These are phyloP conservation scores for Sesbania bispinosa DNA, from an alignment of 306 rosid genomes.

Conservation along the genomic window DNA sequence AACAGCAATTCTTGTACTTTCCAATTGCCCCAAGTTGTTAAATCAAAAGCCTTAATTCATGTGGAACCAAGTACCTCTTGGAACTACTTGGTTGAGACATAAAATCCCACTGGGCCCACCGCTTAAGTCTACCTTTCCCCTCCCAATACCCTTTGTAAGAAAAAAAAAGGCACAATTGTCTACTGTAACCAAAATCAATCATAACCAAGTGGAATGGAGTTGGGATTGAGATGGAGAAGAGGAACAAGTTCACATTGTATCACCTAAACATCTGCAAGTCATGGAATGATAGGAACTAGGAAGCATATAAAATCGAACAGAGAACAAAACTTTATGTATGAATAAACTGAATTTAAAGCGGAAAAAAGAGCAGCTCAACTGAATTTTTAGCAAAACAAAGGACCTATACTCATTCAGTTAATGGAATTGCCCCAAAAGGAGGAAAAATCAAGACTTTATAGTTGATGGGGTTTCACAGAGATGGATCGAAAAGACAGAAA, in stretches of 20 bases:
- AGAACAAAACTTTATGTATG: not conserved
- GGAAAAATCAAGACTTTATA: not conserved
- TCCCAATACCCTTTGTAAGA: not conserved
- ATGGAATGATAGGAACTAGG: not conserved
- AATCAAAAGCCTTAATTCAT: not conserved
- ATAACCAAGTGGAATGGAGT: not conserved
- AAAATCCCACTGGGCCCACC: not conserved
- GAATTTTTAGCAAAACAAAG: not conserved
- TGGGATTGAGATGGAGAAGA: not conserved
- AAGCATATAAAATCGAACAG: not conserved
- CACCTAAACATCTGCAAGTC: not conserved
- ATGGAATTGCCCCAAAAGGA: not conserved
- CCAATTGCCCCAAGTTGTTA: not conserved
- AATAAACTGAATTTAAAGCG: not conserved
- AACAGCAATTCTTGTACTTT: not conserved
- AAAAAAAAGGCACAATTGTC: not conserved
- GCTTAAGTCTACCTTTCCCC: not conserved
- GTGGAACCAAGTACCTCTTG: not conserved
- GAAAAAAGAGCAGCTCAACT: not conserved
- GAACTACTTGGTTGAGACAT: not conserved
- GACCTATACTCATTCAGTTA: too few species aligned
- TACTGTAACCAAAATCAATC: not conserved
- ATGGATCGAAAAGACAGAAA: not conserved
- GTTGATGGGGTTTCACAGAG: not conserved
- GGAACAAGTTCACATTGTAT: not conserved